Conservation (phyloP, 148 eudicot species). For the Camellia lanceoleosa region DNA sequence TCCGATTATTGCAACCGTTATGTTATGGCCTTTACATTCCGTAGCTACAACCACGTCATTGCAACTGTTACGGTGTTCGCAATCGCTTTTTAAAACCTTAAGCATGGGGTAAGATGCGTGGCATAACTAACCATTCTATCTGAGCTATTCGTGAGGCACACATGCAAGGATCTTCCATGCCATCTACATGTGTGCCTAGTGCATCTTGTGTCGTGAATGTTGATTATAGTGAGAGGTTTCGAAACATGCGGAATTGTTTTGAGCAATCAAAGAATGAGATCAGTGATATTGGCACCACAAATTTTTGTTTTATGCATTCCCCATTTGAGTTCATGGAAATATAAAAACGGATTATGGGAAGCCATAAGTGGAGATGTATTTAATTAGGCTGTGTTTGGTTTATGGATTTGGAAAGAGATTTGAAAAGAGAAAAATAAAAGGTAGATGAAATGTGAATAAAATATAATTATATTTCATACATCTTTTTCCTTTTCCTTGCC, state of each 20-base stretch:
- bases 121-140: not conserved
- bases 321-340: not conserved
- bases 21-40: too few species aligned
- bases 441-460: too few species aligned
- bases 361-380: not conserved
- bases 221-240: not conserved
- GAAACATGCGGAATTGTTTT: constrained; percentile 5
- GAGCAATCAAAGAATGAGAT: not conserved
- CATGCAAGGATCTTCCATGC: not conserved
- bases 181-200: not conserved
- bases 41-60: too few species aligned
- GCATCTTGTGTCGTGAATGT: not conserved
- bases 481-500: too few species aligned
- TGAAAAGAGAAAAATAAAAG: too few species aligned
- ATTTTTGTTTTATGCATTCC: not conserved
- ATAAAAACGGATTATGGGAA: not conserved
- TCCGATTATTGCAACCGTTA: too few species aligned
- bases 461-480: too few species aligned
- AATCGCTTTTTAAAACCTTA: too few species aligned
- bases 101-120: not conserved
- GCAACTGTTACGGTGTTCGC: too few species aligned
- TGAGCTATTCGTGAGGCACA: not conserved
- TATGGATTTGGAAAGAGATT: not conserved
- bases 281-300: not conserved
- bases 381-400: not conserved